phyloP scores from a whole-genome alignment of 495 filamentous ascomycete species.

The Thozetella sp. region DNA sequence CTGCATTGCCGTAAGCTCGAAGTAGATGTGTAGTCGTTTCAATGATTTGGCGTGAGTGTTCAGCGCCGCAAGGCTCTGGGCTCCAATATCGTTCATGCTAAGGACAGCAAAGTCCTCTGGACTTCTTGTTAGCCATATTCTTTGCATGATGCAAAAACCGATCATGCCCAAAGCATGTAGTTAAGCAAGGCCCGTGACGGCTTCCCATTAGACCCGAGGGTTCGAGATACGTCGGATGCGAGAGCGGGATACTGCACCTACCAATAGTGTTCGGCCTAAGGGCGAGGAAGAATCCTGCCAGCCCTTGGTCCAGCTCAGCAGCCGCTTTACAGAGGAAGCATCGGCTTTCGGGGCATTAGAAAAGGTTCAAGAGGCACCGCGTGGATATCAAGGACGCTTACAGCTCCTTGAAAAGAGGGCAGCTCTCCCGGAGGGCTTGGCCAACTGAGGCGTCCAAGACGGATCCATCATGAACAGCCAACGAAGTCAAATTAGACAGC shows the following conservation, averaged over 20 bases:
- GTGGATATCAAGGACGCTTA: constrained; percentile 6
- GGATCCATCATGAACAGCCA: constrained; percentile 60
- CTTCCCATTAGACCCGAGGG: too few relatives aligned
- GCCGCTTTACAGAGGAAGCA: constrained; percentile 45
- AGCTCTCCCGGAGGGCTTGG: constrained; percentile 55
- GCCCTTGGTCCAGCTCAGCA: constrained; percentile 49
- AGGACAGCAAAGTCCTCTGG: constrained; percentile 56
- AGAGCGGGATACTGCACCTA: neutral
- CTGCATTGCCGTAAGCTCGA: constrained; percentile 47
- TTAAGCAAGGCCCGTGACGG: too few relatives aligned
- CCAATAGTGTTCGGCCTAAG: constrained; percentile 59
- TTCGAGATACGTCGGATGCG: neutral
- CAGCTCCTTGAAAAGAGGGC: constrained; percentile 62
- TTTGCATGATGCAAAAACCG: neutral
- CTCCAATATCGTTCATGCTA: constrained; percentile 49
- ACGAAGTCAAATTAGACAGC: constrained; percentile 33
- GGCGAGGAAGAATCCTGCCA: constrained; percentile 59
- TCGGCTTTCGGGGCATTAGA: constrained; percentile 16
- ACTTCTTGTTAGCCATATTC: neutral
- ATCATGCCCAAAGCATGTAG: too few relatives aligned
- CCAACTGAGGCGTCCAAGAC: constrained; percentile 54
- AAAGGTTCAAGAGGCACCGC: neutral
- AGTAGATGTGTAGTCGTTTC: constrained; percentile 52
- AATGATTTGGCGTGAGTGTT: constrained; percentile 58
- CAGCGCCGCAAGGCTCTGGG: constrained; percentile 60